A percentile compares a stretch with the other conserved stretches of the same genome.
phyloP scores from a whole-genome alignment of 805 yeast species.

The Candida fluviatilis region DNA sequence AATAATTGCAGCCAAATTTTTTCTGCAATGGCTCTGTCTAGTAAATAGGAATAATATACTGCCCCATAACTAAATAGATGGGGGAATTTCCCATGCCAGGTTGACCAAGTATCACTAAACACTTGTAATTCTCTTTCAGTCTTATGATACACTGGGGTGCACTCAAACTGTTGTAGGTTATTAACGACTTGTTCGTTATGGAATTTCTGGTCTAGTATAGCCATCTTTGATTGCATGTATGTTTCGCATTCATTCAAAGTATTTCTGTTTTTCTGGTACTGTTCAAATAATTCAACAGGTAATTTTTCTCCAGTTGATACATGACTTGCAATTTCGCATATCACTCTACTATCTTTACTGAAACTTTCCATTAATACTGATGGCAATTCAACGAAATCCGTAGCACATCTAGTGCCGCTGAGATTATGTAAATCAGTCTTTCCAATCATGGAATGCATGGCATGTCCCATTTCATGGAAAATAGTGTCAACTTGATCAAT shows the following conservation, averaged over 20 bases:
- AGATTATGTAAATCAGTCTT: conserved; percentile 85
- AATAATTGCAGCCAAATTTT: conserved; percentile 78
- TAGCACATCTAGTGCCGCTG: conserved; percentile 91
- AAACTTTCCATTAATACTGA: conserved; percentile 95
- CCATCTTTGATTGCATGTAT: conserved; percentile 85
- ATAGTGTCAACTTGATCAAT: conserved; percentile 85
- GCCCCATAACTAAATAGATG: conserved; percentile 93
- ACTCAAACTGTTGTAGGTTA: conserved; percentile 38
- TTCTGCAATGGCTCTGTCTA: conserved; percentile 90
- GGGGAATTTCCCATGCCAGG: conserved; percentile 94
- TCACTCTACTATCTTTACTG: conserved; percentile 75
- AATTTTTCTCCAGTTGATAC: conserved; percentile 60
- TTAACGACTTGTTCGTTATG: conserved; percentile 44
- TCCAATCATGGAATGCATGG: conserved; percentile 96
- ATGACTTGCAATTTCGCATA: conserved; percentile 70
- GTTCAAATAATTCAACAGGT: conserved; percentile 45
- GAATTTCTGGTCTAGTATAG: conserved; percentile 77
- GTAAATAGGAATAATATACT: conserved; percentile 83
- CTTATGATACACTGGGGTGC: conserved; percentile 60
- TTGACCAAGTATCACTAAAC: conserved; percentile 64
- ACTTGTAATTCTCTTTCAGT: conserved; percentile 57
- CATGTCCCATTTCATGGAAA: conserved; percentile 99
- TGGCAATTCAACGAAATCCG: conserved; percentile 96
- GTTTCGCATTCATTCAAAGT: conserved; percentile 67
- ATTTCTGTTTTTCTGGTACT: conserved; percentile 48